phyloP scores from a whole-genome alignment of 257 asterid genomes.

The Echium plantagineum region DNA sequence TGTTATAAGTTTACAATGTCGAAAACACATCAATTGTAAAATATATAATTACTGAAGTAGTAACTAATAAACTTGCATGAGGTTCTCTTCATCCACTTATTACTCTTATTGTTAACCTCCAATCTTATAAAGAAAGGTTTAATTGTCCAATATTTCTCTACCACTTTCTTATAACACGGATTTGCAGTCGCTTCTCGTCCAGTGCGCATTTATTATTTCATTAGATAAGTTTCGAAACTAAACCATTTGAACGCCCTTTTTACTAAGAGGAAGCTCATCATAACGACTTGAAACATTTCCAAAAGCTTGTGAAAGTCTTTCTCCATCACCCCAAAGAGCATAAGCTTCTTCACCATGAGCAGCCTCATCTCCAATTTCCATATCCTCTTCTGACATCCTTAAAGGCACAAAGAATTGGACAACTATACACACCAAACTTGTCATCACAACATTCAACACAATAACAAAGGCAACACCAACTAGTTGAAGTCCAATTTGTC shows the following conservation, averaged over 20 bases:
- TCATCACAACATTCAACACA: conserved; percentile 30
- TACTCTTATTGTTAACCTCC: too few relatives aligned
- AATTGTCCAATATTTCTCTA: too few relatives aligned
- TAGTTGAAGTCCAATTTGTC: conserved; percentile 49
- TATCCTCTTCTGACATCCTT: conserved; percentile 58
- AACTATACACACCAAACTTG: conserved; percentile 38
- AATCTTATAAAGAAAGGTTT: too few relatives aligned
- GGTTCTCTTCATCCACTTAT: too few relatives aligned
- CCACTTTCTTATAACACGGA: too few relatives aligned
- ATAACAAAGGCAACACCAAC: conserved; percentile 30
- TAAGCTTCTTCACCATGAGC: conserved; percentile 77
- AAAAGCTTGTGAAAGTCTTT: conserved; percentile 15
- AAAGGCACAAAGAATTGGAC: conserved; percentile 40
- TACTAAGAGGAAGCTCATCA: neutral
- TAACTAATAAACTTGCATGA: too few relatives aligned
- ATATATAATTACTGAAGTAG: too few relatives aligned
- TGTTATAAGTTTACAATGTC: too few relatives aligned
- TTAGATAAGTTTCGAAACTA: neutral
- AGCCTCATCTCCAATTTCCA: conserved; percentile 69
- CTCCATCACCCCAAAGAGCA: conserved; percentile 78
- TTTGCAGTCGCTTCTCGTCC: too few relatives aligned
- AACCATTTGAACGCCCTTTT: conserved; percentile 8
- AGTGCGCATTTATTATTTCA: too few relatives aligned
- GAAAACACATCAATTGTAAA: too few relatives aligned
- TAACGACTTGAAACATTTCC: conserved; percentile 32